Base-by-base conservation (phyloP, 2,329 filamentous ascomycete genomes). In the Fusarium udum region DNA sequence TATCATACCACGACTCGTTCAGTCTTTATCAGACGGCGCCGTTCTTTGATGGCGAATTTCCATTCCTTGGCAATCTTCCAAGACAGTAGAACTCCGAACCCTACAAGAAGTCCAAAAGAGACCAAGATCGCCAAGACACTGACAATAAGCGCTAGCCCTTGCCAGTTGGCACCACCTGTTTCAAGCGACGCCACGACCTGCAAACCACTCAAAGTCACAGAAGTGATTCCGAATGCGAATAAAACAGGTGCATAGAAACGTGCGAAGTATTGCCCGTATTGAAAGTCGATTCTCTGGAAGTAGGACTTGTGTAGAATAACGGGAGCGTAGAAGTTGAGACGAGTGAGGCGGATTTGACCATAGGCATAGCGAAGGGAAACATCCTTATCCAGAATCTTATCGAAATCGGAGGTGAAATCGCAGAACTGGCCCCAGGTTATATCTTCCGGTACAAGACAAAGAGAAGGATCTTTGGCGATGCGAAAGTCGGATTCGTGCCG, bases 171-270 rank as follows among this genome's bases (percentile, higher is more conserved):
- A 6, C 53, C 12, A 28, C 18, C 36, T 22, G 43, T 63, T 49
- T 63, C 61, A 49, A 63, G 40, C 7, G 43, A 63, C 6, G 42
- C 16, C 28, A 61, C 61, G 1, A 64, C 61, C 32, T 64, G 61
- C 1, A 64, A 1, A 3, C 56, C 61, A 40, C 56, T 64, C 6
- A 51, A 40, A 1, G 37, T 18, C 3, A 64, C 55, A 7, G 55
- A 64, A 0, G 34, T 39, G 11, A 64, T n/a, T 5, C 45, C 55
- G 5, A 64, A n/a, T 14, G 31, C 14, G 12, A 64, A 64, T 13
- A 64, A 15, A 15, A 64, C 12, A 0, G 56, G 61, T 10, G 43
- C 56, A 9, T 64, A 64, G 22, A 64, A 61, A 1, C 61, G 20
- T 1, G 32, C 37, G 3, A 64, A 64, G 22, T 64, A 64, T 18